Evolutionary conservation across 2,329 filamentous ascomycete genomes (phyloP), one percentile per base, ranked within the genome.

Genomic region (Aspergillus quadrilineatus): DNA sequence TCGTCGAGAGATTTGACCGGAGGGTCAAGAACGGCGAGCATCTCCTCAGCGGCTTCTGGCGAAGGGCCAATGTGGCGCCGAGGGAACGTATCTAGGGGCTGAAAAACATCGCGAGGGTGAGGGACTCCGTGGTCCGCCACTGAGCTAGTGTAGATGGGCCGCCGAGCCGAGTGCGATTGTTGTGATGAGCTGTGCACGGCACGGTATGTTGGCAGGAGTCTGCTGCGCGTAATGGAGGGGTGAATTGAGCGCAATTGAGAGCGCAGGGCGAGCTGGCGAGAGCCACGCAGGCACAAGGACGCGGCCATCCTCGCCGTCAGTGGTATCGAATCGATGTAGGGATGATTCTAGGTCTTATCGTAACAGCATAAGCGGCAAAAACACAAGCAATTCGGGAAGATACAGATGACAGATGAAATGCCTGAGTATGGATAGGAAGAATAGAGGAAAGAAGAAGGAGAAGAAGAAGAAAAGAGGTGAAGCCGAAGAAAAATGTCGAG

Each of bases 61-160:
- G 88, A 86, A 3, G 92, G 92, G 1, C 92, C 92, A 76, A 97
- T 96, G 76, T 97, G 93, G 48, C 93, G 86, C 57, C 88, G 83
- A 54, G 89, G 81, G 68, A 96, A 96, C 41, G 85, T 79, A 69
- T 82, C 79, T 43, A 81, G 71, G 46, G 79, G 78, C 37, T 76
- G 75, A 61, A 78, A 77, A 43, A 75, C 61, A 54, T 78, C 73
- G 45, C 67, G 65, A 17, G 72, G 72, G 47, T 73, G 69, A 14
- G 71, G 69, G 22, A 68, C 69, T 28, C 72, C 92, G 75, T 97
- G 93, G 64, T 96, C 92, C 6, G 91, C 94, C 4, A 92, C 89
- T 0, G 93, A 96, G 73, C 89, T 96, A 70, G 89, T 92, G 73
- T 97, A 90, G 17, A 99, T 93, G 34, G 65, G 63, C 36, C 74